Conservation (phyloP, 441 rosid genomes). For the Adansonia grandidieri region DNA sequence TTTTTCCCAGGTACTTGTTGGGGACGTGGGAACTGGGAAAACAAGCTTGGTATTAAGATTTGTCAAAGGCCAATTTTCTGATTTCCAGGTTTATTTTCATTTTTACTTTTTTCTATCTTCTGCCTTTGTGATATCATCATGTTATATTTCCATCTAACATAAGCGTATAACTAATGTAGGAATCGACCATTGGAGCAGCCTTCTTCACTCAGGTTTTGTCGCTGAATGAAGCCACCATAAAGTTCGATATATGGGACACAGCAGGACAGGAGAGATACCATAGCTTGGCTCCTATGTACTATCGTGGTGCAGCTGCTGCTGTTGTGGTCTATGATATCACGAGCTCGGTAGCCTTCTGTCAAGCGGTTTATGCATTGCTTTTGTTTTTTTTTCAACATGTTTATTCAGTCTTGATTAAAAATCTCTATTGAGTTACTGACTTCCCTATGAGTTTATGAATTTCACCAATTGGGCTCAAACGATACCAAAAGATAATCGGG, state of each 20-base stretch:
- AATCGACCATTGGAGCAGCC: slow-evolving; percentile 84
- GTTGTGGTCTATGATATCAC: slow-evolving; percentile 76
- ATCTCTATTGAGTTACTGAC: neutral
- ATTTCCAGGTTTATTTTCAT: slow-evolving; percentile 55
- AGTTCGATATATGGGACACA: slow-evolving; percentile 87
- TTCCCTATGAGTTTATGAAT: neutral
- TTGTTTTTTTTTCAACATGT: neutral
- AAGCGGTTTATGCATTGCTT: neutral
- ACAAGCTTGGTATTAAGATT: slow-evolving; percentile 76
- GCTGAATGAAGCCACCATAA: slow-evolving; percentile 62
- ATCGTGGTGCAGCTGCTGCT: slow-evolving; percentile 86
- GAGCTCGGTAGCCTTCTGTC: slow-evolving; percentile 52
- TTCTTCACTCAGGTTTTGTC: slow-evolving; percentile 80
- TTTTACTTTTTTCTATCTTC: neutral
- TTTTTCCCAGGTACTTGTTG: slow-evolving; percentile 62
- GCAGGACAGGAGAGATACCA: slow-evolving; percentile 87
- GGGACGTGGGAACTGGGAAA: slow-evolving; percentile 80
- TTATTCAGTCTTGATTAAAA: neutral
- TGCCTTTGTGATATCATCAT: neutral
- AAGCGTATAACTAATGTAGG: slow-evolving; percentile 42
- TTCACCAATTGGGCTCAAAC: neutral
- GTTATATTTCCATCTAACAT: slow-evolving; percentile 24
- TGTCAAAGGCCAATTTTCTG: slow-evolving; percentile 69
- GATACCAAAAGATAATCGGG: neutral
- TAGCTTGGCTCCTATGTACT: slow-evolving; percentile 89